Conservation (phyloP, 164 flowering plant genomes). For the Piper betle region DNA sequence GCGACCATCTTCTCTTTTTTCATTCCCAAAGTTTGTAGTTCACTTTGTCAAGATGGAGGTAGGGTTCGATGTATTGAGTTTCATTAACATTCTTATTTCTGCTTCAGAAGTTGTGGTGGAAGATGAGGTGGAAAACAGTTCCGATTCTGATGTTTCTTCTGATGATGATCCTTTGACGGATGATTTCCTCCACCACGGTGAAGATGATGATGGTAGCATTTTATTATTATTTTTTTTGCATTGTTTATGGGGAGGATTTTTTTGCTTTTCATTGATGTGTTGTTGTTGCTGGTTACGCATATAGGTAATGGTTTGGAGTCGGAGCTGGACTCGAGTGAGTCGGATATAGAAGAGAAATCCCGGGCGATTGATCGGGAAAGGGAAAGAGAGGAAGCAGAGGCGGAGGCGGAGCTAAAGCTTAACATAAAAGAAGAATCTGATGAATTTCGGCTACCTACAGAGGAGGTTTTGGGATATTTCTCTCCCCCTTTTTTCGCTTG, state of each 20-base stretch:
- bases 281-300: neutral
- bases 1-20: too few species aligned
- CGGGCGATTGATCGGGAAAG: conserved; percentile 39
- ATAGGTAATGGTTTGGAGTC: conserved; percentile 21
- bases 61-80: too few species aligned
- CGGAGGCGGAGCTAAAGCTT: conserved; percentile 43
- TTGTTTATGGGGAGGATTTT: neutral
- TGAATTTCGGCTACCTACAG: conserved; percentile 75
- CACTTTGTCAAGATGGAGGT: too few species aligned
- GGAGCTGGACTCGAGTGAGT: conserved; percentile 32
- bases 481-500: neutral
- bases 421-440: conserved; percentile 74
- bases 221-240: neutral
- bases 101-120: conserved; percentile 13
- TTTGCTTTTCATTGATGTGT: neutral
- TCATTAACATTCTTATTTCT: neutral
- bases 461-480: conserved; percentile 30
- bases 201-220: conserved; percentile 24
- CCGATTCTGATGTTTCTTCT: conserved; percentile 45
- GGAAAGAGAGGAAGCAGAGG: conserved; percentile 39
- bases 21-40: too few species aligned
- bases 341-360: conserved; percentile 48
- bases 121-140: conserved; percentile 13
- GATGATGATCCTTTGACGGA: conserved; percentile 43
- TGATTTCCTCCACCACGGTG: conserved; percentile 64